Conservation (phyloP, 2,329 filamentous ascomycete species). For the Pleoardoris graminearum region DNA sequence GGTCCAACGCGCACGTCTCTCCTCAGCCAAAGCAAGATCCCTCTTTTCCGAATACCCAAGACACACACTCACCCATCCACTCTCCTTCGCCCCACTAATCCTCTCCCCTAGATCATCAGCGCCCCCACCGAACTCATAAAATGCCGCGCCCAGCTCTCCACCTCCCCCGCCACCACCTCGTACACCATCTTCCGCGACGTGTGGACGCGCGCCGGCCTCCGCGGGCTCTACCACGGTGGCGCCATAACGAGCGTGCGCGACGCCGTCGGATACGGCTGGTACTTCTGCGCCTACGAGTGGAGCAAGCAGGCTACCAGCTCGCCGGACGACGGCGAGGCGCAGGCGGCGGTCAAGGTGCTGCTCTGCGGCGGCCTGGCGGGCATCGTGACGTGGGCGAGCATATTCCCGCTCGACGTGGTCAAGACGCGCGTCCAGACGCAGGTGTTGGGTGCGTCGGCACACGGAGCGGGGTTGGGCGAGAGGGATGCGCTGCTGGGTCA, state of each 20-base stretch:
- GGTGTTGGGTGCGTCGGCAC: conserved; percentile 24
- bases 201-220: conserved; percentile 60
- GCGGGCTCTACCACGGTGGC: conserved; percentile 81
- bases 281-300: conserved; percentile 91
- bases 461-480: conserved; percentile 21
- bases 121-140: conserved; percentile 91
- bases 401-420: conserved; percentile 89
- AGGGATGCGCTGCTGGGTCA: conserved; percentile 25
- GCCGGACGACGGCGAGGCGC: conserved; percentile 50
- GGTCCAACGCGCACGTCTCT: too few species aligned
- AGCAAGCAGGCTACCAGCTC: conserved; percentile 63
- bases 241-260: conserved; percentile 80
- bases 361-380: conserved; percentile 87
- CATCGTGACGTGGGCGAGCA: conserved; percentile 82
- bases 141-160: conserved; percentile 76
- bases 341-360: conserved; percentile 65
- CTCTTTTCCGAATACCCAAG: too few species aligned
- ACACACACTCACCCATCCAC: too few species aligned
- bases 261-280: conserved; percentile 93
- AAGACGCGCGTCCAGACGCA: conserved; percentile 92
- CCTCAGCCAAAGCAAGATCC: too few species aligned
- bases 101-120: too few species aligned
- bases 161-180: conserved; percentile 50
- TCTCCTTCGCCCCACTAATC: too few species aligned
- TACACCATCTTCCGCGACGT: conserved; percentile 67